These are phyloP conservation scores for Daldinia decipiens DNA, from an alignment of 495 filamentous ascomycete genomes.

Conservation along the genomic window DNA sequence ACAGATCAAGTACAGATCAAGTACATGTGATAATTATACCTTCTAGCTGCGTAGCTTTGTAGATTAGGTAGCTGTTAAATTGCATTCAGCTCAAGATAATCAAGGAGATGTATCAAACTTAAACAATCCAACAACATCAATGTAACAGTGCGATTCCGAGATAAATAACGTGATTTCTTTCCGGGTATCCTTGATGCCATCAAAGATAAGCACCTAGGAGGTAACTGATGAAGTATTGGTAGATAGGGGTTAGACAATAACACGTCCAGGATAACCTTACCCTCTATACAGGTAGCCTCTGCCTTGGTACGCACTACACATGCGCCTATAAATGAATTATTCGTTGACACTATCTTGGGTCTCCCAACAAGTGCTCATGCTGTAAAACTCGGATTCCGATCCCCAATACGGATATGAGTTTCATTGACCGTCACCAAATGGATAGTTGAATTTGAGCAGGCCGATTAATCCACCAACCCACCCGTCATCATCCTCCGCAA, in stretches of 20 bases:
- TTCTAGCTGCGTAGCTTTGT: not conserved
- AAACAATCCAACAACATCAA: not conserved
- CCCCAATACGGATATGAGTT: not conserved
- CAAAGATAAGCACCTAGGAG: not conserved
- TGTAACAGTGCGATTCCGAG: not conserved
- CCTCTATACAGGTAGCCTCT: not conserved
- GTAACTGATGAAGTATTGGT: not conserved
- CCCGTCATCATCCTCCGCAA: slow-evolving; percentile 78
- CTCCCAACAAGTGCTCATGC: not conserved
- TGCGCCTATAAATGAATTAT: too few relatives aligned
- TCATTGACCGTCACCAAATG: slow-evolving; percentile 76
- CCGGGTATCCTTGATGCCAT: not conserved
- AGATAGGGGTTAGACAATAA: not conserved
- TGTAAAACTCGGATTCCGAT: not conserved
- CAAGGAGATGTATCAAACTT: too few relatives aligned
- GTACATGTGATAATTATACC: not conserved
- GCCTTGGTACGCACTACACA: too few relatives aligned
- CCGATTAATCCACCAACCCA: slow-evolving; percentile 98
- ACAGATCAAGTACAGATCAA: not conserved
- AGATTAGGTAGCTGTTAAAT: not conserved
- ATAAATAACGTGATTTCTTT: not conserved
- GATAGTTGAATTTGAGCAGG: slow-evolving; percentile 96
- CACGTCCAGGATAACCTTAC: not conserved
- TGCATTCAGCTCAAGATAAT: not conserved
- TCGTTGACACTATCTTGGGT: not conserved